These are phyloP conservation scores for Trypanosoma scelopori DNA, from an alignment of 208 protist species.

Conservation along the genomic window DNA sequence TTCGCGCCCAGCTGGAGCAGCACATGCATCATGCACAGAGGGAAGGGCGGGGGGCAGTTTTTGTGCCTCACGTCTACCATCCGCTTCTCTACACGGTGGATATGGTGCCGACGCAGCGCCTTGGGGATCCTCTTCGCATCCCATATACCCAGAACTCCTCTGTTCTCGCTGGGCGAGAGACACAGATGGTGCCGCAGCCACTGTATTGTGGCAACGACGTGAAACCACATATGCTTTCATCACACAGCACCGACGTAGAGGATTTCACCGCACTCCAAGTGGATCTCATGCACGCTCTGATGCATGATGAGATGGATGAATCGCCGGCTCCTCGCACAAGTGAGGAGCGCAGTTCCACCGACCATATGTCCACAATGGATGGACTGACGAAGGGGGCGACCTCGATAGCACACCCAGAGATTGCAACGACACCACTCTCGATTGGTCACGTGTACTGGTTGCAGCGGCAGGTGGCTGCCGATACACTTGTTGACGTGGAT, in stretches of 20 bases:
- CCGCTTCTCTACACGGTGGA: slow-evolving; percentile 41
- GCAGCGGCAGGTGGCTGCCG: slow-evolving; percentile 72
- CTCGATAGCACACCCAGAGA: neutral
- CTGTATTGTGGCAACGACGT: neutral
- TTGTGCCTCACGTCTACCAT: slow-evolving; percentile 32
- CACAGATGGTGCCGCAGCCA: neutral
- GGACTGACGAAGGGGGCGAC: neutral
- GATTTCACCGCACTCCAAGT: neutral
- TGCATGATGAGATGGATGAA: neutral
- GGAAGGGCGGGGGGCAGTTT: slow-evolving; percentile 19
- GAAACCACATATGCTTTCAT: neutral
- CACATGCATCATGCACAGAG: slow-evolving; percentile 21
- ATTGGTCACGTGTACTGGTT: slow-evolving; percentile 75
- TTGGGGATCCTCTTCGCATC: slow-evolving; percentile 34
- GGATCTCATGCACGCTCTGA: slow-evolving; percentile 13
- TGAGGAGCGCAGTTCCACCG: neutral
- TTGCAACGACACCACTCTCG: slow-evolving; percentile 33
- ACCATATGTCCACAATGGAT: neutral
- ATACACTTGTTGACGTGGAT: slow-evolving; percentile 54
- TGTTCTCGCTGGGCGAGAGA: slow-evolving; percentile 23
- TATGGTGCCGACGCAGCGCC: slow-evolving; percentile 41
- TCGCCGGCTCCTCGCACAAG: neutral
- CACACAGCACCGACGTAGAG: neutral
- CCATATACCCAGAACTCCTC: slow-evolving; percentile 40
- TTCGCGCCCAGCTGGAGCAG: slow-evolving; percentile 61